These are phyloP conservation scores for Filosporella fistucella DNA, from an alignment of 495 filamentous ascomycete species.

Conservation along the genomic window DNA sequence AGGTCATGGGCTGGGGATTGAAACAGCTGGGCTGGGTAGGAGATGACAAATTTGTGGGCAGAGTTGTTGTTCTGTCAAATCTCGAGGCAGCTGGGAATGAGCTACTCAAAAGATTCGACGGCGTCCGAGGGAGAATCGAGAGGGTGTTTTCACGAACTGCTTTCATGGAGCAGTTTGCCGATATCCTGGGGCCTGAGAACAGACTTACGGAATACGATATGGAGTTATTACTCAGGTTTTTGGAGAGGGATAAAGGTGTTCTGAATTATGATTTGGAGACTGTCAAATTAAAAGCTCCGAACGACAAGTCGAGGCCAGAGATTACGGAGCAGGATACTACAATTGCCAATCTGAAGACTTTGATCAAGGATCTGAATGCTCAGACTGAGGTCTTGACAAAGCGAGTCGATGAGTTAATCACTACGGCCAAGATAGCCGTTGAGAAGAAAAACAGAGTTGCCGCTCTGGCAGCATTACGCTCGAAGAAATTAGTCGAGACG, in stretches of 20 bases:
- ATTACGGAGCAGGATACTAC: conserved; percentile 75
- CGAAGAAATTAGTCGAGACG: conserved; percentile 73
- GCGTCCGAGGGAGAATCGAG: conserved; percentile 33
- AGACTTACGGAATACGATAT: conserved; percentile 61
- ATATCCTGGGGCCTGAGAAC: conserved; percentile 42
- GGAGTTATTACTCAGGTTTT: conserved; percentile 63
- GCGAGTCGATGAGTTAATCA: conserved; percentile 52
- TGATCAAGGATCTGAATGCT: conserved; percentile 55
- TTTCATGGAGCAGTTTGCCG: conserved; percentile 56
- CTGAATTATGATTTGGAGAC: conserved; percentile 65
- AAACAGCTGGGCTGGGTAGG: conserved; percentile 61
- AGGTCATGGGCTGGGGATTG: conserved; percentile 71
- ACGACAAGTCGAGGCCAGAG: conserved; percentile 32
- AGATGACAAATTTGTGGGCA: conserved; percentile 42
- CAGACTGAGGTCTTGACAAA: conserved; percentile 48
- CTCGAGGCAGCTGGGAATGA: conserved; percentile 46
- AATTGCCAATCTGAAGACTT: conserved; percentile 70
- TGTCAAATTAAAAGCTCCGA: conserved; percentile 63
- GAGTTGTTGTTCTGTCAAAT: conserved; percentile 57
- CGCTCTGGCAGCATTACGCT: conserved; percentile 72
- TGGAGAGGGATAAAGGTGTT: conserved; percentile 62
- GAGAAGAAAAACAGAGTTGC: conserved; percentile 62
- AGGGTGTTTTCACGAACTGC: conserved; percentile 62
- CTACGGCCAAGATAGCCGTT: conserved; percentile 64
- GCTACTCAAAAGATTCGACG: conserved; percentile 42